Percentiles rank a stretch among this genome's conserved stretches.
phyloP scores from a whole-genome alignment of 495 filamentous ascomycete genomes.

The Chaetomium fimeti region DNA sequence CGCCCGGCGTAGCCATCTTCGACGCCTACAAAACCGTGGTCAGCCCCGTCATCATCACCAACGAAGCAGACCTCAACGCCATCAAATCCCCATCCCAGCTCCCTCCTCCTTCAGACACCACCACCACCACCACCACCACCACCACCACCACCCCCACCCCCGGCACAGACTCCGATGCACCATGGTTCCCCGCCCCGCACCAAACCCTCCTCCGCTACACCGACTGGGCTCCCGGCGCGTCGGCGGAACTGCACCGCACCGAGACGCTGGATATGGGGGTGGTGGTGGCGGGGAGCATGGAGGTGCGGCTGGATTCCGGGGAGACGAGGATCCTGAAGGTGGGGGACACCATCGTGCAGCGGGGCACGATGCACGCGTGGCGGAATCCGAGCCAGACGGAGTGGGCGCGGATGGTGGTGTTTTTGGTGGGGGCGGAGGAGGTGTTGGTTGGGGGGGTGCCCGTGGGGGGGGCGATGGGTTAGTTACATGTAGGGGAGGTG shows the following conservation, averaged over 20 bases:
- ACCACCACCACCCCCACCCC: slow-evolving; percentile 6
- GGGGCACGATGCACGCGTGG: neutral
- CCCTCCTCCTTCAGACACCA: slow-evolving; percentile 13
- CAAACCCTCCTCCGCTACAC: slow-evolving; percentile 52
- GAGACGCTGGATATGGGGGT: slow-evolving; percentile 42
- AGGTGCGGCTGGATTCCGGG: slow-evolving; percentile 55
- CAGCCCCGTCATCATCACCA: slow-evolving; percentile 25
- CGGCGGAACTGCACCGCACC: slow-evolving; percentile 58
- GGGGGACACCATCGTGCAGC: slow-evolving; percentile 45
- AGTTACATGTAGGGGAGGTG: too few relatives aligned
- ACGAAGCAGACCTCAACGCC: neutral
- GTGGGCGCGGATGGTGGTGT: neutral
- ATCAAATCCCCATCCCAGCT: slow-evolving; percentile 23
- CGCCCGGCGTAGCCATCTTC: slow-evolving; percentile 42
- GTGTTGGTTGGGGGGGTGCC: neutral
- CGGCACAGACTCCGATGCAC: slow-evolving; percentile 28
- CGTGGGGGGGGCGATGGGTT: neutral
- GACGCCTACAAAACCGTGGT: slow-evolving; percentile 43
- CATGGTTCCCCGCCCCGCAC: slow-evolving; percentile 33
- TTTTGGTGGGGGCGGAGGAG: neutral
- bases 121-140: too few relatives aligned
- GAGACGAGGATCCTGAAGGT: slow-evolving; percentile 51
- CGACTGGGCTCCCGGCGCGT: slow-evolving; percentile 45
- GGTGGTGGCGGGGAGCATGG: slow-evolving; percentile 61
- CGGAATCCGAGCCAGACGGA: neutral